Evolutionary conservation across 2,329 filamentous ascomycete species (phyloP), one percentile per base, ranked within the genome.

Genomic region (Amauroascus verrucosus): DNA sequence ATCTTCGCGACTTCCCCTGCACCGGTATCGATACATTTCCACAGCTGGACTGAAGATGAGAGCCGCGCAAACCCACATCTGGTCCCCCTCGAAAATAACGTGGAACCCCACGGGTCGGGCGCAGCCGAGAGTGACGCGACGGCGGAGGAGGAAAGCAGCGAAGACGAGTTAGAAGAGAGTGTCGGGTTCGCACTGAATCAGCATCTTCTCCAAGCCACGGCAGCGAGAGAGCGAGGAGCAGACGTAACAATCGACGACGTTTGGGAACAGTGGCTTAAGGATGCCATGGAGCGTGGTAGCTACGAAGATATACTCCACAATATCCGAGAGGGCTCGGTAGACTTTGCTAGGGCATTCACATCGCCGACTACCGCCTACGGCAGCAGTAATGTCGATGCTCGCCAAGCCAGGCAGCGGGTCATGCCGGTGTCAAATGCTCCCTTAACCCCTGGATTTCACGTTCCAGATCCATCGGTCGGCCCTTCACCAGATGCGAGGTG

Each of bases 191-290:
- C 68, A 48, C 61, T 75, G 56, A 79, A 79, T 59, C 70, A 76
- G 54, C 74, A 75, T 33, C 69, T 79, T 13, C 65, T 78, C 35
- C 74, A 73, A 48, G 76, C 75, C 22, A 76, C 74, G 9, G 76
- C 74, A n/a, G 74, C 76, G 37, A 71, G 76, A 54, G 74, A 76
- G 55, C 70, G 72, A 56, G 75, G 75, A 35, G 69, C 66, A 20
- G 62, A 73, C 55, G 72, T 74, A 32, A 64, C 70, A 22, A 61
- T 73, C 6, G 71, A 73, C 37, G 68, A 70, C 49, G 70, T 72
- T 53, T 80, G 76, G 74, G 78, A 81, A 60, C 77, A 79, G 60
- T 80, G 77, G 71, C 64, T 80, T 54, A 80, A 80, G 60, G 77
- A 80, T 59, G 76, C 72, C 7, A 70, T 75, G 14, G 77, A 80